These are phyloP conservation scores for Pythium rishiriense DNA, from an alignment of 352 stramenopile genomes.

Conservation along the genomic window DNA sequence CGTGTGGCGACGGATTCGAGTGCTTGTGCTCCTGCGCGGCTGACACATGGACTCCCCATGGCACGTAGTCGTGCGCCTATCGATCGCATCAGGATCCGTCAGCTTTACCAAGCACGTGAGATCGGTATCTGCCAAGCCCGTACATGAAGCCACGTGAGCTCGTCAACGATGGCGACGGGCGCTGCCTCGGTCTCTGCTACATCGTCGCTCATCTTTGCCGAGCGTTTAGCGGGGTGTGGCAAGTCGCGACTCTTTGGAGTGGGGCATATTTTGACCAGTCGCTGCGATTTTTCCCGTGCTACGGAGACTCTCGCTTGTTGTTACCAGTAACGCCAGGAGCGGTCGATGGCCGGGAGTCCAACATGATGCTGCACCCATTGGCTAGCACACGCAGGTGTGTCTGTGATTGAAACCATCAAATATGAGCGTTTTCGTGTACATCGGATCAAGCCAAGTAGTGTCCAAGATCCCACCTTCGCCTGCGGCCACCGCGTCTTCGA, in stretches of 20 bases:
- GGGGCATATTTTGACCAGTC: background rate
- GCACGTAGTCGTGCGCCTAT: slow-evolving; percentile 43
- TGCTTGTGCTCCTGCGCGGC: slow-evolving; percentile 24
- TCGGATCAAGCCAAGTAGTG: background rate
- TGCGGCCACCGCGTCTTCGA: slow-evolving; percentile 71
- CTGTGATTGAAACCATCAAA: slow-evolving; percentile 19
- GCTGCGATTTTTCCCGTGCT: background rate
- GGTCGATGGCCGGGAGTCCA: slow-evolving; percentile 21
- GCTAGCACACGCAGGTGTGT: slow-evolving; percentile 63
- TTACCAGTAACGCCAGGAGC: background rate
- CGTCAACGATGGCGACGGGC: background rate
- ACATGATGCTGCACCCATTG: slow-evolving; percentile 80
- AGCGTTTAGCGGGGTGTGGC: background rate
- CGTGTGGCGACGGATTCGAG: background rate
- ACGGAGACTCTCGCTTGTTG: background rate
- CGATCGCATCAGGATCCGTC: background rate
- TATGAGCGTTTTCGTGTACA: background rate
- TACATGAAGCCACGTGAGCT: slow-evolving; percentile 30
- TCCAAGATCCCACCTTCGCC: slow-evolving; percentile 35
- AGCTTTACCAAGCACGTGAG: background rate
- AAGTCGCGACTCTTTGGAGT: slow-evolving; percentile 26
- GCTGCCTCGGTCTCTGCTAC: background rate
- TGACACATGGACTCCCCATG: slow-evolving; percentile 47
- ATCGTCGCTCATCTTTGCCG: slow-evolving; percentile 12
- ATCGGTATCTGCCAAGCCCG: background rate